phyloP scores from a whole-genome alignment of 805 yeast species.

The Lachancea kluyveri region DNA sequence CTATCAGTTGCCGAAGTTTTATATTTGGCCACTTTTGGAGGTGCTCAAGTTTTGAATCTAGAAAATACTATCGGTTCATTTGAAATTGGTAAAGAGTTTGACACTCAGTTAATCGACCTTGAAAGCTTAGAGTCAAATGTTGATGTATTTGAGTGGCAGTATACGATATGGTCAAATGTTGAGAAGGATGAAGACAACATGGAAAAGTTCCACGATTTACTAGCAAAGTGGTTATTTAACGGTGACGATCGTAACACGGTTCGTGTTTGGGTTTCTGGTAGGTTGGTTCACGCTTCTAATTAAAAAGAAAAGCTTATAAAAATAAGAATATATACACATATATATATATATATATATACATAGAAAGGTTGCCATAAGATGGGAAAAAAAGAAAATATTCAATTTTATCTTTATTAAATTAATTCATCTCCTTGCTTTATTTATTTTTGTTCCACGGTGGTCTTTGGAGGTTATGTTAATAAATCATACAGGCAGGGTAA shows the following conservation, averaged over 20 bases:
- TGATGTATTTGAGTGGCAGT: slow-evolving; percentile 73
- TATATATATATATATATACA: no score
- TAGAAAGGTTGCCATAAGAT: no score
- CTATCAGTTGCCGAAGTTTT: slow-evolving; percentile 65
- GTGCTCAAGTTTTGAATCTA: slow-evolving; percentile 69
- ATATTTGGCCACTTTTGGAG: slow-evolving; percentile 82
- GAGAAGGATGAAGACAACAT: slow-evolving; percentile 22
- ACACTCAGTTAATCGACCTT: slow-evolving; percentile 72
- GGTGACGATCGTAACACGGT: slow-evolving; percentile 90
- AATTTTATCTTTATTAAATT: no score
- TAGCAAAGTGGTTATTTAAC: slow-evolving; percentile 85
- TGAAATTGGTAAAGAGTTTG: slow-evolving; percentile 73
- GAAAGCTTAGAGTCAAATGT: slow-evolving; percentile 47
- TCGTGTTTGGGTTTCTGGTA: slow-evolving; percentile 80
- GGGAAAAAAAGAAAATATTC: no score
- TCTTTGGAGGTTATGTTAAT: no score
- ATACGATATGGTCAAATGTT: slow-evolving; percentile 30
- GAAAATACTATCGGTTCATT: slow-evolving; percentile 60
- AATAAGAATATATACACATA: no score
- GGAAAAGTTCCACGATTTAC: slow-evolving; percentile 45
- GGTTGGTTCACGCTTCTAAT: slow-evolving; percentile 46
- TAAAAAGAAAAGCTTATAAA: no score
- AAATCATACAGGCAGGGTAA: no score
- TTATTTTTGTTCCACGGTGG: no score
- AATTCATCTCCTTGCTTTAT: no score